Conservation (phyloP, 2,329 filamentous ascomycete genomes). For the Calycina herbarum region DNA sequence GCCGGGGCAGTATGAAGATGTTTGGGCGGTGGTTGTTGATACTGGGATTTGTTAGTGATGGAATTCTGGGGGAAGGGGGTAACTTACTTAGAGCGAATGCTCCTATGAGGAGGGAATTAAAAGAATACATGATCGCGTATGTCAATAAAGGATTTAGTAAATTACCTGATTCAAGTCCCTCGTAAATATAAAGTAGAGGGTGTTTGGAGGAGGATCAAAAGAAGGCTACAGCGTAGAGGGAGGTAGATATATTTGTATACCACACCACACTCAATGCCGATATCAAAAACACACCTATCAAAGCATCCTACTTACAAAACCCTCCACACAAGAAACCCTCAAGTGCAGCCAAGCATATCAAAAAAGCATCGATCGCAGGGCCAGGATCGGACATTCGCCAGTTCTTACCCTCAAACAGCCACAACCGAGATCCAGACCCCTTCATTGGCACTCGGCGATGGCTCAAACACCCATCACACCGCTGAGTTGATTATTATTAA, state of each 20-base stretch:
- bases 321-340: not conserved
- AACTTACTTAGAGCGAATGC: constrained; percentile 25
- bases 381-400: not conserved
- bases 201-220: too few species aligned
- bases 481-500: not conserved
- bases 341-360: not conserved
- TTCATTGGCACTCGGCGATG: not conserved
- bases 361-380: not conserved
- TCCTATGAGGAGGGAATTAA: constrained; percentile 6
- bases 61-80: not conserved
- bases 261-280: not conserved
- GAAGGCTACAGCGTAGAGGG: not conserved
- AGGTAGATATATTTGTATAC: not conserved
- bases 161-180: not conserved
- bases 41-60: constrained; percentile 15
- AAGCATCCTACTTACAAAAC: not conserved
- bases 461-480: not conserved
- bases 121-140: not conserved
- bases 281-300: not conserved
- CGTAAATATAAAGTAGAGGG: not conserved
- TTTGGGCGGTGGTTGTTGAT: constrained; percentile 24
- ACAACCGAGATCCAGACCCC: not conserved
- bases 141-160: not conserved
- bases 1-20: constrained; percentile 25
- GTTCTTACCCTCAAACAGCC: not conserved